Base-by-base conservation (phyloP, 768 basidiomycete species). In the Lentinus tigrinus region DNA sequence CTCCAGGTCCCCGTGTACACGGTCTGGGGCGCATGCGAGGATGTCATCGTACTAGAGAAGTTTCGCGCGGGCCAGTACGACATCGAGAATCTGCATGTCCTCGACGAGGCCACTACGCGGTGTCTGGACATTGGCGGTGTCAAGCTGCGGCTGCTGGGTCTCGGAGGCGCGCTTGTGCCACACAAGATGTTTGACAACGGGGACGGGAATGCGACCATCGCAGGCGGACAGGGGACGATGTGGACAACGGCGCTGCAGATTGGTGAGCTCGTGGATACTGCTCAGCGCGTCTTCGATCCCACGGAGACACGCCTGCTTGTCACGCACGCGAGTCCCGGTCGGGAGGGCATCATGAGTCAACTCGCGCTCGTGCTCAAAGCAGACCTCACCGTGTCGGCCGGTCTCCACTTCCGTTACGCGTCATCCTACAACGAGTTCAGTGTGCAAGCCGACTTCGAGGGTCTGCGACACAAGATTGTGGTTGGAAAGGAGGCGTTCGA, bases 201-300 rank as follows among this genome's bases (percentile, higher is more conserved):
- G 0, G 93, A 96, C 47, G 96, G 95, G 3, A 85, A 78, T 44
- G 95, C 93, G 11, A 98, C 96, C n/a, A 97, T 99, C 62, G 96
- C 97, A 0, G 97, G 97, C 36, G 97, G 95, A 2, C 90, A 93
- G 67, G 97, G 97, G 28, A 98, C 95, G 19, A 96, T 98, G 88
- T 99, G 97, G 97, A 92, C 93, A 0, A 98, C 96, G 0, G 91
- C 93, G 4, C 82, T 99, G 24, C 97, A 99, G 72, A 91, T 99
- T 39, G 97, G 97, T 57, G 96, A 99, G 72, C 89, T 99, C 50
- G 90, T 98, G 47, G 97, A 98, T 73, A 98, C 95, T 3, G 93
- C 97, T 0, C 93, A 96, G 70, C 85, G 94, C 61, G 93, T 95
- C 50, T 95, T 85, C 69, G 97, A 99, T 72, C 84, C 84, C 26